Evolutionary conservation across 2,329 filamentous ascomycete species (phyloP), one percentile per base, ranked within the genome.

Genomic region (Penicillium palitans): DNA sequence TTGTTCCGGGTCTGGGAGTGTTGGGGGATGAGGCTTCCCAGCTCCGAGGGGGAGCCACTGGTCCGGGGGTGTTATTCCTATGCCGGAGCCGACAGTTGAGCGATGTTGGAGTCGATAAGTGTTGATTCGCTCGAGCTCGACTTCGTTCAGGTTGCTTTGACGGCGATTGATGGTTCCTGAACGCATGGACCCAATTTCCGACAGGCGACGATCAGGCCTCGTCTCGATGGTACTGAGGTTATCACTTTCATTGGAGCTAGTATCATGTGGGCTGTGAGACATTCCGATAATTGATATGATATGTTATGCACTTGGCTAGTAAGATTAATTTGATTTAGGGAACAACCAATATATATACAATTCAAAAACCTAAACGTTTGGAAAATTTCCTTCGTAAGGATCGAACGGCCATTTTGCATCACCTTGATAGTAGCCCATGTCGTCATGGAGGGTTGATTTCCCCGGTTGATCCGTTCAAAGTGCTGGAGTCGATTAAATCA

Each of bases 1-100:
- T 57, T 82, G 77, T 60, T 84, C 81, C 29, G 76, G 71, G 15
- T 80, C 79, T 6, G 81, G 81, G 7, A 84, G 66, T 0, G 70
- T 68, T 8, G 81, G 80, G 0, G 68, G 68, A 46, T 67, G 70
- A 8, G 62, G 59, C 53, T 68, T 69, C 2, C 61, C 67, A 35
- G 61, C 68, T 13, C 68, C 69, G 44, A 71, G 63, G 1, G 66
- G 63, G 4, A 71, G 41, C 68, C 69, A 71, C 57, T 67, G n/a
- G n/a, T 68, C 64, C 4, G 59, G 61, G 2, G 66, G 68, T 4
- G 51, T 54, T 9, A 58, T 51, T 0, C 59, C 60, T 2, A 21
- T n/a, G 2, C 55, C 63, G 1, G 69, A 71, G 27, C 68, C 66
- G 7, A 70, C 68, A 1, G 69, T 71, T 0, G 69, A 67, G 27